phyloP scores from a whole-genome alignment of 139 green algal species.

The Picochlorum sp. region DNA sequence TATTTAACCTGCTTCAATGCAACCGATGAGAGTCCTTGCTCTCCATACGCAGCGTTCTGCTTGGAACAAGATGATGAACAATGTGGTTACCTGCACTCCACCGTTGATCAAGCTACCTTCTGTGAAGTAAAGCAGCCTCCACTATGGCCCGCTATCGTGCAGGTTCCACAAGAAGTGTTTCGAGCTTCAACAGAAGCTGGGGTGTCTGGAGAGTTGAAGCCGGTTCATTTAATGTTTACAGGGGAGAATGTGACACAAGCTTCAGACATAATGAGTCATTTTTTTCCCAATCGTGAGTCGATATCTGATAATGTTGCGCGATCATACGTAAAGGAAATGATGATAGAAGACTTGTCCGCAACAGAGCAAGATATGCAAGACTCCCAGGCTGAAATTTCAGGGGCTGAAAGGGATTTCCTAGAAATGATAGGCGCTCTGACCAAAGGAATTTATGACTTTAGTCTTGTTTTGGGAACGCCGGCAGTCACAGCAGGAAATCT shows the following conservation, averaged over 20 bases:
- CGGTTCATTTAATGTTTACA: not conserved
- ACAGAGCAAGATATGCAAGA: not conserved
- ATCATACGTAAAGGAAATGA: constrained; percentile 16
- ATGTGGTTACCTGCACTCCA: constrained; percentile 43
- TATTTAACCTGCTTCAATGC: constrained; percentile 36
- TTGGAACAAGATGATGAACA: constrained; percentile 27
- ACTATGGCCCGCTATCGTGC: constrained; percentile 42
- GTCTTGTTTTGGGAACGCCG: constrained; percentile 30
- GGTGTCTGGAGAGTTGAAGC: not conserved
- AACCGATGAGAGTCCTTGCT: constrained; percentile 32
- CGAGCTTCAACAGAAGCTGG: constrained; percentile 5
- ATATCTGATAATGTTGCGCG: constrained; percentile 13
- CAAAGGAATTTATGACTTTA: constrained; percentile 25
- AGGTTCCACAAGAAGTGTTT: not conserved
- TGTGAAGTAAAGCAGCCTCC: constrained; percentile 35
- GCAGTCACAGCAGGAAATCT: constrained; percentile 17
- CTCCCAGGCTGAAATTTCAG: no score
- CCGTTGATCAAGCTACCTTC: constrained; percentile 35
- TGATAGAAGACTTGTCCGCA: not conserved
- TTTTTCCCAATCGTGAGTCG: not conserved
- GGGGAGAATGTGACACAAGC: constrained; percentile 1
- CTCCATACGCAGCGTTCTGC: constrained; percentile 42
- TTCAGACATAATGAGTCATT: constrained; percentile 14
- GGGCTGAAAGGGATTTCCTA: constrained; percentile 14
- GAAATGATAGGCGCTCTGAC: constrained; percentile 15